A percentile compares a stretch with the other conserved stretches of the same genome.
Conservation (phyloP, 73 alveolate genomes). For the Symbiodinium natans region DNA sequence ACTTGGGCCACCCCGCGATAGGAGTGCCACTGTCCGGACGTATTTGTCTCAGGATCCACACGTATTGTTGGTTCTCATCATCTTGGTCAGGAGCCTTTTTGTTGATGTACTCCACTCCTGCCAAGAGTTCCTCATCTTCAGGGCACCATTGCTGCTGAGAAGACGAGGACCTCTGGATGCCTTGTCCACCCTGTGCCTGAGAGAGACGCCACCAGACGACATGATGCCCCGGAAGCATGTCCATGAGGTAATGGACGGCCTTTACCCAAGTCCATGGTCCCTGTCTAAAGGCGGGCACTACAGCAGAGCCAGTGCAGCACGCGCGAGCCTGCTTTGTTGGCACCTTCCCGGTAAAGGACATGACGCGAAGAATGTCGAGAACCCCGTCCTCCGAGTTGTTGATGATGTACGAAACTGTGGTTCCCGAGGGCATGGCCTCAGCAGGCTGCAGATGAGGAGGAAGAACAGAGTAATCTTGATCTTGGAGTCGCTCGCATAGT, state of each 20-base stretch:
- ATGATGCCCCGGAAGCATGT: neutral
- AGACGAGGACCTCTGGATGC: neutral
- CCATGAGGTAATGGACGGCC: neutral
- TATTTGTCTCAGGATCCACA: neutral
- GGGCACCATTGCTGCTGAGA: neutral
- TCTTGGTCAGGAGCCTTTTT: slow-evolving; percentile 27
- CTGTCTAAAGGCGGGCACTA: neutral
- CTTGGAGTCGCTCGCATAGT: neutral
- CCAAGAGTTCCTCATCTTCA: neutral
- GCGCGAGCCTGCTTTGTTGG: neutral
- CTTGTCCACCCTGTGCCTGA: neutral
- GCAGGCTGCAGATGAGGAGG: neutral
- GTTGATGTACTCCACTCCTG: neutral
- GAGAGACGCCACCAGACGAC: neutral
- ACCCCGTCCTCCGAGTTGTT: slow-evolving; percentile 23
- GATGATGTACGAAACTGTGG: neutral
- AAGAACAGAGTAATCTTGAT: neutral
- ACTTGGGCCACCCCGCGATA: slow-evolving; percentile 43
- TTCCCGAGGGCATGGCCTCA: neutral
- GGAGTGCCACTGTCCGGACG: neutral
- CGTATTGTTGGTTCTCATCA: neutral
- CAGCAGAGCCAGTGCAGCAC: neutral
- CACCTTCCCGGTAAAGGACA: neutral
- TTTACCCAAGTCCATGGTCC: slow-evolving; percentile 34
- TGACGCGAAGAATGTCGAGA: neutral